Evolutionary conservation across 495 filamentous ascomycete genomes (phyloP), one percentile per base, ranked within the genome.

Genomic region (Neurospora pannonica): DNA sequence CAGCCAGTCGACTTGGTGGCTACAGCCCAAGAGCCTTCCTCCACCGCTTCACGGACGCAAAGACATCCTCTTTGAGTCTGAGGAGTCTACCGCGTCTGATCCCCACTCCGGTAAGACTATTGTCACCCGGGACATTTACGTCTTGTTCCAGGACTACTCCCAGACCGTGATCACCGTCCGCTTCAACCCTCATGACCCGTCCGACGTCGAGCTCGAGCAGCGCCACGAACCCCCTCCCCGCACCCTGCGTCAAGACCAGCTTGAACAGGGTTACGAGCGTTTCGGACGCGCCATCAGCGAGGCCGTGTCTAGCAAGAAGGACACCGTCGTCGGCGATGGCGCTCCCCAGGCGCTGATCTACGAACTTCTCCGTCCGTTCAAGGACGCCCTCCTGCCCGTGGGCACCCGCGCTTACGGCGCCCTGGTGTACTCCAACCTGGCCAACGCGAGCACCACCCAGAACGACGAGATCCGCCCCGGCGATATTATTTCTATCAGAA

Each of bases 401-500:
- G 94, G 95, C 15, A 92, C 88, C 10, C 92, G 97, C 37, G 90
- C 93, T 11, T 99, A 96, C 81, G 96, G 96, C 71, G 94, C 95
- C 19, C 85, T 96, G 67, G 93, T 99, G 28, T 99, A 99, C 80
- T 89, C 91, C 72, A 99, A 99, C 77, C 83, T 98, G 54, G 96
- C 94, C 77, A 99, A 99, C 80, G 95, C 97, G 8, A 92, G 91
- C 7, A 92, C 94, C 4, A 90, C 91, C 74, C 92, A 97, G 79
- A 91, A 93, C 79, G 96, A 98, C 78, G 94, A 98, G 85, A 99
- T 99, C 78, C 91, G 96, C 8, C 87, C 95, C 0, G 96, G 96
- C 72, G 96, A 99, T 79, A 93, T 99, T 76, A 88, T 99, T 48
- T 95, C 92, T 67, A 92, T 98, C 81, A 91, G 97, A 70, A 98